Evolutionary conservation across 257 asterid species (phyloP).

Genomic region (Euphrasia confusa): DNA sequence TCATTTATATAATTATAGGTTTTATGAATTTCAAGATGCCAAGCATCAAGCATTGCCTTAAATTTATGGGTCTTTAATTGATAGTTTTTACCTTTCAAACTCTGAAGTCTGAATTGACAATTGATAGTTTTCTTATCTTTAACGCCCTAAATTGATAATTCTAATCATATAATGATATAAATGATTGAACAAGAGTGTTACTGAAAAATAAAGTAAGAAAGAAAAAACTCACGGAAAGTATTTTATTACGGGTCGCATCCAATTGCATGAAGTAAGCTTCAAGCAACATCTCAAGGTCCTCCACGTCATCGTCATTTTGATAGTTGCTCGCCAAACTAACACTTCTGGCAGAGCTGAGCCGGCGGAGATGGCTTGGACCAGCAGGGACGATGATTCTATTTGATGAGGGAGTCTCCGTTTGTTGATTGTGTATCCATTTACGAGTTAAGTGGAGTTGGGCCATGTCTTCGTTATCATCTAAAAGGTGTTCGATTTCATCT

Average conservation of each 20-base stretch:
- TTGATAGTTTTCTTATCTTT: no score
- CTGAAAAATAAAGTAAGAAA: slow-evolving; percentile 12
- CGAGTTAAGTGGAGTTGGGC: slow-evolving; percentile 81
- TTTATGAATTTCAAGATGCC: no score
- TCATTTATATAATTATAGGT: no score
- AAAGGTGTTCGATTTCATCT: slow-evolving; percentile 97
- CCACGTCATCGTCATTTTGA: slow-evolving; percentile 69
- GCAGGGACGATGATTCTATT: slow-evolving; percentile 46
- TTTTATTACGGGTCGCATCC: slow-evolving; percentile 97
- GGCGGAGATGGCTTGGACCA: slow-evolving; percentile 46
- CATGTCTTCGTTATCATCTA: slow-evolving; percentile 97
- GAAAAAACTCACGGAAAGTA: slow-evolving; percentile 69
- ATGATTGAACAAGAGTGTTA: not conserved
- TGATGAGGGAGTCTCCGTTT: slow-evolving; percentile 53
- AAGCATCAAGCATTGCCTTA: no score
- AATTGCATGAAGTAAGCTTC: slow-evolving; percentile 98
- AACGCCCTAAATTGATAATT: no score
- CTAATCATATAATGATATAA: no score
- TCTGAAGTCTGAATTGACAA: no score
- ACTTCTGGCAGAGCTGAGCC: slow-evolving; percentile 68
- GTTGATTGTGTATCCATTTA: slow-evolving; percentile 81
- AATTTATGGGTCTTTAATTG: no score
- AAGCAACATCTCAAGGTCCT: slow-evolving; percentile 96
- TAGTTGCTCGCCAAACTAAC: slow-evolving; percentile 70
- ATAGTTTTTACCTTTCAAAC: no score